Evolutionary conservation across 768 basidiomycete genomes (phyloP).

Genomic region (Rhodocollybia butyracea): DNA sequence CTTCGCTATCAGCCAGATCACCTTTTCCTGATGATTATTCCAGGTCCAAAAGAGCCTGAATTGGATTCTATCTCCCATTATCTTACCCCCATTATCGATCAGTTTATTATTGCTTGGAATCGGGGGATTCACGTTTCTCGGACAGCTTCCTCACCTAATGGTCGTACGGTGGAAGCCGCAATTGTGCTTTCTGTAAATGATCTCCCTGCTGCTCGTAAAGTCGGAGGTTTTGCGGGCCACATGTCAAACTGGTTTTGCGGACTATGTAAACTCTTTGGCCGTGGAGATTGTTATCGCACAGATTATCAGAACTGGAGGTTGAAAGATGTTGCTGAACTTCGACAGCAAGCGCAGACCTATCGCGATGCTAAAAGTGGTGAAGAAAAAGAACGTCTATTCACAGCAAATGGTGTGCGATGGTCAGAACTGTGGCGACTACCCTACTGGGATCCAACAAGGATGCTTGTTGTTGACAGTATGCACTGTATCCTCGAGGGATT

Average conservation of each 20-base stretch:
- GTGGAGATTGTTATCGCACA: not conserved
- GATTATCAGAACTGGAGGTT: conserved; percentile 17
- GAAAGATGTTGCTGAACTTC: conserved; percentile 7
- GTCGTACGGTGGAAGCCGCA: conserved; percentile 6
- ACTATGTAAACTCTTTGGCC: conserved; percentile 1
- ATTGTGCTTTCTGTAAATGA: conserved; percentile 22
- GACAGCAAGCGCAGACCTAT: conserved; percentile 13
- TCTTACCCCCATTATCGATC: conserved; percentile 15
- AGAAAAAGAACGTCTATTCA: conserved; percentile 8
- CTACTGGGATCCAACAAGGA: conserved; percentile 21
- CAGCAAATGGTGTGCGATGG: conserved; percentile 16
- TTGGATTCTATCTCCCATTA: conserved; percentile 5
- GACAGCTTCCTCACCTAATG: conserved; percentile 9
- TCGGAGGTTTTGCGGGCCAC: conserved; percentile 18
- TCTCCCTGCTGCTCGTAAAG: conserved; percentile 23
- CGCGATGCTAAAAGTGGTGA: conserved; percentile 3
- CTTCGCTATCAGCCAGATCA: conserved; percentile 18
- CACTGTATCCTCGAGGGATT: conserved; percentile 20
- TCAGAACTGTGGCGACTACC: conserved; percentile 19
- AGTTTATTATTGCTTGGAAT: conserved; percentile 16
- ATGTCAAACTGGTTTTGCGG: conserved; percentile 6
- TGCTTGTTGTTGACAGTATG: conserved; percentile 23
- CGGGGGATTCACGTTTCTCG: conserved; percentile 14
- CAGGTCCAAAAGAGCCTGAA: conserved; percentile 22
- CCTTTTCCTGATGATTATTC: conserved; percentile 17